Evolutionary conservation across 139 green algal genomes (phyloP).

Genomic region (Chlorella ohadii): DNA sequence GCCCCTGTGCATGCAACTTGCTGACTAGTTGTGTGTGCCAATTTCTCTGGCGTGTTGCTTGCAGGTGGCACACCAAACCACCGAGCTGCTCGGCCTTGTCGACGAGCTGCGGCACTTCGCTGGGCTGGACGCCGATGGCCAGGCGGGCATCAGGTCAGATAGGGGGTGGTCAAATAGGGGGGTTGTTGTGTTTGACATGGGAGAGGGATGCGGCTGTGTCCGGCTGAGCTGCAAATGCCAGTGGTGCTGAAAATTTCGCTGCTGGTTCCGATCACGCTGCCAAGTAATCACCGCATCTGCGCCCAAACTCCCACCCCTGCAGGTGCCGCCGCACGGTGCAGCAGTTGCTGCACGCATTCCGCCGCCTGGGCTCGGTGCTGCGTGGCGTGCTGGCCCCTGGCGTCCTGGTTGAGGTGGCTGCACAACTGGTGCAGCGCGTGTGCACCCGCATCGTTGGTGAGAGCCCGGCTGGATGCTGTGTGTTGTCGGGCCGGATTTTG

Average conservation of each 20-base stretch:
- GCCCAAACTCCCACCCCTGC: too few relatives aligned
- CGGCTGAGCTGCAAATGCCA: too few relatives aligned
- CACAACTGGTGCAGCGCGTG: conserved; percentile 1
- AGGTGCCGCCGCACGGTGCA: conserved; percentile 41
- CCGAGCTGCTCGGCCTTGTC: conserved; percentile 41
- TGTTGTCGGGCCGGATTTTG: conserved; percentile 32
- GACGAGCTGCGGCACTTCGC: conserved; percentile 38
- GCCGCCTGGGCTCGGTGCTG: conserved; percentile 42
- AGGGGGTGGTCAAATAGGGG: too few relatives aligned
- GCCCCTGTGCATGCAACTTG: too few relatives aligned
- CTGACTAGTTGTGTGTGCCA: too few relatives aligned
- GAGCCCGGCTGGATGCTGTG: conserved; percentile 37
- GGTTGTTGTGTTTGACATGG: too few relatives aligned
- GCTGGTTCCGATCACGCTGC: too few relatives aligned
- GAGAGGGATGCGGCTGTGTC: too few relatives aligned
- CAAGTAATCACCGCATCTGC: too few relatives aligned
- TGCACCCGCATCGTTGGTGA: conserved; percentile 30
- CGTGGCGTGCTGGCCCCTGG: conserved; percentile 36
- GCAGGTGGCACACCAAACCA: conserved; percentile 28
- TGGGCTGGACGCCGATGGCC: conserved; percentile 27
- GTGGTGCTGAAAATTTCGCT: too few relatives aligned
- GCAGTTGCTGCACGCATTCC: conserved; percentile 49
- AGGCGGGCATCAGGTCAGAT: conserved; percentile 43
- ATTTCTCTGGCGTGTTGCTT: too few relatives aligned
- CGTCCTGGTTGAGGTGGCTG: conserved; percentile 18